Conservation (phyloP, 306 rosid species). For the Rosa lucieae region DNA sequence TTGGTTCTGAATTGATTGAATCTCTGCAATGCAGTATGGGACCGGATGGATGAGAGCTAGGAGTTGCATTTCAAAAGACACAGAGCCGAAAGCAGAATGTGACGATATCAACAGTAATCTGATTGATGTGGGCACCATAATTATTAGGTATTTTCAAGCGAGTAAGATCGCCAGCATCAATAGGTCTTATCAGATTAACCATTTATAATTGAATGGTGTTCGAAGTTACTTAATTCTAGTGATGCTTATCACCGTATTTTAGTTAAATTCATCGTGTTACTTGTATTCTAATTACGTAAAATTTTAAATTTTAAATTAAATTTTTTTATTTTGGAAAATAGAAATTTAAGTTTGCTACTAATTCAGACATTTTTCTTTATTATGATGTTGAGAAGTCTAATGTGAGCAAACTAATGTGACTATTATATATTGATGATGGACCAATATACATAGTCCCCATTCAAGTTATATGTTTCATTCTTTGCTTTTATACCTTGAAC, state of each 20-base stretch:
- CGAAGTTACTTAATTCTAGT: background rate
- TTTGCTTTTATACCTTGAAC: background rate
- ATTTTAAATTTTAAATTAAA: too few relatives aligned
- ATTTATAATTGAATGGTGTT: background rate
- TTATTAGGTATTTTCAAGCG: background rate
- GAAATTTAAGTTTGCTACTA: background rate
- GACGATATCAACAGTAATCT: constrained; percentile 25
- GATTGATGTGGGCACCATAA: constrained; percentile 22
- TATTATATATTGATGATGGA: background rate
- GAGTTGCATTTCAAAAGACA: constrained; percentile 13
- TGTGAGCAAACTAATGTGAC: background rate
- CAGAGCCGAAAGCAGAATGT: constrained; percentile 61
- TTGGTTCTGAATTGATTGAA: background rate
- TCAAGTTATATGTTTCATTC: constrained; percentile 4
- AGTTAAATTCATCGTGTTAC: background rate
- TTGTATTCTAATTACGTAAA: too few relatives aligned
- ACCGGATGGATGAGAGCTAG: background rate
- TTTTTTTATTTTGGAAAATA: too few relatives aligned
- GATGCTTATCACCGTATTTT: background rate
- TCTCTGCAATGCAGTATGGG: constrained; percentile 5
- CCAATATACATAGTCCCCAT: background rate
- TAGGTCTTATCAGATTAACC: background rate
- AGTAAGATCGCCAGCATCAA: background rate
- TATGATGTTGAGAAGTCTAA: background rate
- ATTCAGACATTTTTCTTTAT: background rate